Evolutionary conservation across 805 yeast species (phyloP).

Genomic region (Candida coleopterorum): DNA sequence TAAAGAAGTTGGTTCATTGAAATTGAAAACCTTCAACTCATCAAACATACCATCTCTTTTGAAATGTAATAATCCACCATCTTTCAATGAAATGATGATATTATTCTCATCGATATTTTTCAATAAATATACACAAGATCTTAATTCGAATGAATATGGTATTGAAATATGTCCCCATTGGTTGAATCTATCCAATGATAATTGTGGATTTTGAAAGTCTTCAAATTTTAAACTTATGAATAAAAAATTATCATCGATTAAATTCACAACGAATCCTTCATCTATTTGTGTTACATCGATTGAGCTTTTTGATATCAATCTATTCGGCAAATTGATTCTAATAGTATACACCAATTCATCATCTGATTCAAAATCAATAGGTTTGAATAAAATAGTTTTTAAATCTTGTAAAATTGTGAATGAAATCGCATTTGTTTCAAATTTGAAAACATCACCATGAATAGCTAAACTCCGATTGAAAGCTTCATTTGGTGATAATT

Average conservation of each 20-base stretch:
- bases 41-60: constrained; percentile 27
- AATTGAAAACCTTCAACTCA: constrained; percentile 42
- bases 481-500: constrained; percentile 15
- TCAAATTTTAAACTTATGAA: constrained; percentile 45
- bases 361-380: constrained; percentile 32
- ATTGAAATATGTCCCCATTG: constrained; percentile 66
- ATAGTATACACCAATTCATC: constrained; percentile 32
- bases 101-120: constrained; percentile 41
- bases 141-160: constrained; percentile 54
- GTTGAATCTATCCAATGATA: constrained; percentile 26
- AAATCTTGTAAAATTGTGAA: constrained; percentile 28
- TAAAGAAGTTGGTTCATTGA: constrained; percentile 44
- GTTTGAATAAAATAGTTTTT: constrained; percentile 32
- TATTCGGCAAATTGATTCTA: constrained; percentile 21
- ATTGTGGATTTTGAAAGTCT: constrained; percentile 34
- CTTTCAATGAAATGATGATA: constrained; percentile 57
- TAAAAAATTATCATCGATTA: constrained; percentile 48
- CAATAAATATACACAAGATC: constrained; percentile 24
- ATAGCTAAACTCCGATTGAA: constrained; percentile 17
- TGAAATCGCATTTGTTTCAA: constrained; percentile 23
- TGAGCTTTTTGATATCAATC: constrained; percentile 15
- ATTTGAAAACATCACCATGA: constrained; percentile 20
- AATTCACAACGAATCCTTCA: constrained; percentile 41
- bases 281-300: constrained; percentile 11
- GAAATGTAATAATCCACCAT: constrained; percentile 72